A percentile compares a stretch with the other conserved stretches of the same genome.
Evolutionary conservation across 805 yeast genomes (phyloP).

Genomic region (Candida caryicola): DNA sequence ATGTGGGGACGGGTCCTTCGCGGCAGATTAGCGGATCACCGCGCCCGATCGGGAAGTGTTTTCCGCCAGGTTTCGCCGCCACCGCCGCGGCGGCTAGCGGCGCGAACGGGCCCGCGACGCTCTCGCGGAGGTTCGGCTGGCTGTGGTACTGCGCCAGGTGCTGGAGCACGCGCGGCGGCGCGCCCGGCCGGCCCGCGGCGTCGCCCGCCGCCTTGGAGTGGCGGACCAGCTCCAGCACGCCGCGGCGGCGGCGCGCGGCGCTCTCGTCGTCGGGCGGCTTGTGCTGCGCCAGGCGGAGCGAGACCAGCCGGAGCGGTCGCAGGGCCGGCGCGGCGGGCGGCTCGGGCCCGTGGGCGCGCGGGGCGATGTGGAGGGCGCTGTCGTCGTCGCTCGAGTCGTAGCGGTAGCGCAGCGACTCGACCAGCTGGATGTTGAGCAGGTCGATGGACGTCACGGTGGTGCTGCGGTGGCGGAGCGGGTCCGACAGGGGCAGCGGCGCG

Average conservation of each 20-base stretch:
- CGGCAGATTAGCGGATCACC: no score
- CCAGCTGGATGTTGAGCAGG: constrained; percentile 9
- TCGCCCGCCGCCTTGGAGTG: not conserved
- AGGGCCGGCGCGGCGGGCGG: no score
- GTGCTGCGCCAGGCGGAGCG: not conserved
- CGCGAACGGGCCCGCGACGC: not conserved
- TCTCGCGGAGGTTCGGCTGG: not conserved
- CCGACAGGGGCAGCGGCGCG: not conserved
- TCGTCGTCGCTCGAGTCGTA: constrained; percentile 3
- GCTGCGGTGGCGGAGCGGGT: constrained; percentile 5
- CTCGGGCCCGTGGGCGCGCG: not conserved
- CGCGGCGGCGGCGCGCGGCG: not conserved
- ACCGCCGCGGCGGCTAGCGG: no score
- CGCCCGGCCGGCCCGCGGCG: not conserved
- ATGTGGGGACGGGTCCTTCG: no score
- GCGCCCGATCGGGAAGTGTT: no score
- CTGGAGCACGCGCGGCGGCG: no score
- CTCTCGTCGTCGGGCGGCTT: not conserved
- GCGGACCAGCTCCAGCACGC: not conserved
- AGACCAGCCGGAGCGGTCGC: not conserved
- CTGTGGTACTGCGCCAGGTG: not conserved
- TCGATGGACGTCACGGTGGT: constrained; percentile 11
- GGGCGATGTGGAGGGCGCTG: not conserved
- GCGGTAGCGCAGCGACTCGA: constrained; percentile 7
- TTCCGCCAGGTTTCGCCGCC: no score